Base-by-base conservation (phyloP, 2,329 filamentous ascomycete genomes). In the Trichoderma aggressivum region DNA sequence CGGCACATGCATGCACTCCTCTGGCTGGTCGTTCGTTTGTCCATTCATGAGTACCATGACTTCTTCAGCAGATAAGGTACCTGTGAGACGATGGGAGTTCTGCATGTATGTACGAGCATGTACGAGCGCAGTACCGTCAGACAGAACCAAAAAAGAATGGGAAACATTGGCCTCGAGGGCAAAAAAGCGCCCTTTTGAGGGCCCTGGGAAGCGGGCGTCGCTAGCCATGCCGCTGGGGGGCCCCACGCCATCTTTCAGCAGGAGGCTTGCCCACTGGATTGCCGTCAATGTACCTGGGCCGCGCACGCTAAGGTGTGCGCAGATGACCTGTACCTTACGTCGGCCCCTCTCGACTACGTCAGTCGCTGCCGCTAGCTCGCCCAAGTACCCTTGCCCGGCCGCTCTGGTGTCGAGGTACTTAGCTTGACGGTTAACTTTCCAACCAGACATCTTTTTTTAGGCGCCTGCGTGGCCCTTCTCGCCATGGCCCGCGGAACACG, bases 281-380 rank as follows among this genome's bases (percentile, higher is more conserved):
- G 76, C 77, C 77, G 76, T 79, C 78, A 78, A 78, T 62, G 67
- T 63, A 78, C 78, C 79, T 78, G 75, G 65, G 71, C 78, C 73
- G 76, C 75, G 75, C 75, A 74, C 78, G 76, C 78, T 76, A 76
- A 78, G 59, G 71, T 75, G 78, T 75, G 78, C 72, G 79, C 78
- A 80, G 79, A 78, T 80, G 78, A 80, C 78, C 77, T 80, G 79
- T 80, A 78, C 79, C 79, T 80, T 79, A 77, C 79, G 77, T 79
- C 73, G 60, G 67, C 70, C 65, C 70, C 70, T 63, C 65, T 67
- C 58, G n/a, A 68, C 65, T 59, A 68, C 65, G 65, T 68, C 65
- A 68, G 62, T 67, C 59, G 39, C 36, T 26, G 55, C 36, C 21
- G 30, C 30, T 60, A 60, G 65, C 53, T 53, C 28, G 26, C 18